Evolutionary conservation across 202 grass and related monocot genomes (phyloP).

Genomic region (Brachypodium distachyon): DNA sequence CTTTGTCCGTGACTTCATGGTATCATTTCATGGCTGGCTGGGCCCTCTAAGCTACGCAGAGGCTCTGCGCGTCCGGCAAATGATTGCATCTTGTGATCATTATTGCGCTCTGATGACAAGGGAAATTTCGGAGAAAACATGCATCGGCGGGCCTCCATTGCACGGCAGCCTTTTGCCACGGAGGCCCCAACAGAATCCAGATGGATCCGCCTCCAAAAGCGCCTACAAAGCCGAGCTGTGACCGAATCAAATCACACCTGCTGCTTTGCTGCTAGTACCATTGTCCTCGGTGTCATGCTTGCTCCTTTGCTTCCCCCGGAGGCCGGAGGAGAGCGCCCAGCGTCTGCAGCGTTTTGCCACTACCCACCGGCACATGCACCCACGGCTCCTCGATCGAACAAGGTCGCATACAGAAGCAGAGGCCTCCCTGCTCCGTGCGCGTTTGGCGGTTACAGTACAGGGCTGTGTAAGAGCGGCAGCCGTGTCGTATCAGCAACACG

Average conservation of each 20-base stretch:
- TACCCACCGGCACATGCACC: not conserved
- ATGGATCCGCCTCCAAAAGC: constrained; percentile 22
- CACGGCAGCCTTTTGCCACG: not conserved
- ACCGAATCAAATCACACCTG: constrained; percentile 27
- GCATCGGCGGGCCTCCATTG: not conserved
- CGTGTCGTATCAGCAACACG: not conserved
- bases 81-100: not conserved
- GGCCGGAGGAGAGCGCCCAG: not conserved
- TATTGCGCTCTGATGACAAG: not conserved
- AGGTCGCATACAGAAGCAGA: not conserved
- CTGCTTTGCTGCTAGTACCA: not conserved
- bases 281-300: not conserved
- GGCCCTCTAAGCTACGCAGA: no score
- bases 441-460: not conserved
- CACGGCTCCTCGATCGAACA: not conserved
- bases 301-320: not conserved
- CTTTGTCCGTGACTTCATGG: no score
- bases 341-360: not conserved
- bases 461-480: not conserved
- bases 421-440: not conserved
- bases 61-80: no score
- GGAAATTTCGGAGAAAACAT: not conserved
- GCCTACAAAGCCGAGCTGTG: constrained; percentile 17
- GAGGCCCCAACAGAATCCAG: constrained; percentile 20
- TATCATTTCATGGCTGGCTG: no score